phyloP scores from a whole-genome alignment of 257 asterid genomes.

The Penstemon eatonii region DNA sequence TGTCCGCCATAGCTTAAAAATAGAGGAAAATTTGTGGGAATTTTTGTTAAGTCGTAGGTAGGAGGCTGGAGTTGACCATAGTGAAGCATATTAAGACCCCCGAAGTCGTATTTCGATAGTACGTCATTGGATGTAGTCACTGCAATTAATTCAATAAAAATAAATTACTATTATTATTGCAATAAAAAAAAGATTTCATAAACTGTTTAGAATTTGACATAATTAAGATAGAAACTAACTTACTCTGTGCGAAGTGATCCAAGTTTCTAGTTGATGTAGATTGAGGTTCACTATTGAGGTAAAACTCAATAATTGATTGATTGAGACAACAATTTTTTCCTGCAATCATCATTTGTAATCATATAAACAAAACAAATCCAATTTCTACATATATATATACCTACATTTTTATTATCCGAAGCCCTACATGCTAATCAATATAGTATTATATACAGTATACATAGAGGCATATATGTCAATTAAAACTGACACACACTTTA shows the following conservation, averaged over 20 bases:
- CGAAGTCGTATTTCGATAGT: no score
- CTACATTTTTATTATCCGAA: slow-evolving; percentile 11
- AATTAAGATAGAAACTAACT: slow-evolving; percentile 17
- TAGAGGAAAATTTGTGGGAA: no score
- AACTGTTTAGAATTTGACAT: no score
- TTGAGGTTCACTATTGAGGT: slow-evolving; percentile 59
- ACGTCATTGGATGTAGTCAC: no score
- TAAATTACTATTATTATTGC: background rate
- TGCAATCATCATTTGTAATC: slow-evolving; percentile 21
- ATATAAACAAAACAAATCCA: background rate
- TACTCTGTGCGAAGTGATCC: slow-evolving; percentile 66
- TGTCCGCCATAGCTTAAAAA: no score
- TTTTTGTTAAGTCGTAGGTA: no score
- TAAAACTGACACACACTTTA: slow-evolving; percentile 20
- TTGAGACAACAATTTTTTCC: slow-evolving; percentile 73
- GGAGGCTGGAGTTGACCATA: no score
- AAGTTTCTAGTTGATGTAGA: slow-evolving; percentile 66
- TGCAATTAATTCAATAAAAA: slow-evolving; percentile 4
- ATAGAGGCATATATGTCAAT: slow-evolving; percentile 36
- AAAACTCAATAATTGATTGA: slow-evolving; percentile 33
- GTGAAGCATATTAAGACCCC: no score
- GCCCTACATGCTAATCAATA: no score
- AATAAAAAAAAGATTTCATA: no score
- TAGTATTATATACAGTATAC: no score
- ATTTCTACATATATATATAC: slow-evolving; percentile 24